Conservation (phyloP, 139 green algal species). For the Coelastrella sp. region DNA sequence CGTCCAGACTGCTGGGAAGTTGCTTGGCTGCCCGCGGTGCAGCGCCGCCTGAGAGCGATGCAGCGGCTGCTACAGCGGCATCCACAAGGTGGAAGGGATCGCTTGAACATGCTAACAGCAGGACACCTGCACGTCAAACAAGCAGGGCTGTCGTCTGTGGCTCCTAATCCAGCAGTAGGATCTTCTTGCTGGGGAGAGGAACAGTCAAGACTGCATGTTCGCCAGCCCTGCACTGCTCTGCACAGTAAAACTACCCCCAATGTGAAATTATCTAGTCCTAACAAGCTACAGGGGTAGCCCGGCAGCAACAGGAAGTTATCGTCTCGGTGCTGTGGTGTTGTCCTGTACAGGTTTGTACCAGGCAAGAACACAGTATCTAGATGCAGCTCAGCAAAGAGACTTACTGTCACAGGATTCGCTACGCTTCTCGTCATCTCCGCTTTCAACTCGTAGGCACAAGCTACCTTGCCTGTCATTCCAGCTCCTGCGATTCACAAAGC, state of each 20-base stretch:
- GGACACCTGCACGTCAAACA: conserved; percentile 55
- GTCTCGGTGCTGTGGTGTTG: no score
- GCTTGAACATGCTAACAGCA: conserved; percentile 51
- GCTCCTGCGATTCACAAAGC: conserved; percentile 16
- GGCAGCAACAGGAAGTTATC: no score
- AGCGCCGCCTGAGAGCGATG: conserved; percentile 75
- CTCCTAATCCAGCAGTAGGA: background rate
- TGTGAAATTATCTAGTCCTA: no score
- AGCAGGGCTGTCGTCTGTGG: no score
- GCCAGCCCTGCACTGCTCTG: background rate
- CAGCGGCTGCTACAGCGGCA: conserved; percentile 73
- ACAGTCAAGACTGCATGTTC: no score
- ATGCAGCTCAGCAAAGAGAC: background rate
- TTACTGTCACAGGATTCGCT: conserved; percentile 51
- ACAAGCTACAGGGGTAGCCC: no score
- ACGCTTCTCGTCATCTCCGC: conserved; percentile 65
- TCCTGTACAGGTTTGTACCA: no score
- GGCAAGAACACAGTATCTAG: no score
- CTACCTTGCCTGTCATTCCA: conserved; percentile 49
- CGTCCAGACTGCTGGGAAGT: conserved; percentile 84
- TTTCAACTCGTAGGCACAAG: conserved; percentile 82
- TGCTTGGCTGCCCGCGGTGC: conserved; percentile 72
- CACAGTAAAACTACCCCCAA: no score
- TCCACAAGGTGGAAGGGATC: conserved; percentile 76
- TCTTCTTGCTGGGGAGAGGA: background rate